These are phyloP conservation scores for Neostapfia colusana DNA, from an alignment of 176 grass and related monocot genomes.

Conservation along the genomic window DNA sequence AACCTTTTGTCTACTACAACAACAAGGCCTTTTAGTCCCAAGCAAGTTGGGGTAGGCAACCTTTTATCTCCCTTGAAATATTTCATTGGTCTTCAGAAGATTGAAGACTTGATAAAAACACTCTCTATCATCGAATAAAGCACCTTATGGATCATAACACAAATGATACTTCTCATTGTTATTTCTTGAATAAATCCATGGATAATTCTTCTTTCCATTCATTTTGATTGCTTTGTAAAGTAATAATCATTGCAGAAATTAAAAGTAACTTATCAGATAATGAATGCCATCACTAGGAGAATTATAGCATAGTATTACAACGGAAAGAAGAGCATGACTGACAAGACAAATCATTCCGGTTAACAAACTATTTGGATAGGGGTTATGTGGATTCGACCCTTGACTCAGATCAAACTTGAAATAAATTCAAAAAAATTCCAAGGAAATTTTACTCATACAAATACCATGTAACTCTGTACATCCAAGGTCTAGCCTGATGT, in stretches of 20 bases:
- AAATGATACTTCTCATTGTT: background rate
- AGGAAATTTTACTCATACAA: background rate
- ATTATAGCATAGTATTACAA: background rate
- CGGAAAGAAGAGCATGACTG: background rate
- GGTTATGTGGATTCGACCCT: background rate
- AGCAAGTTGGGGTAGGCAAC: no score
- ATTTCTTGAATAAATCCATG: background rate
- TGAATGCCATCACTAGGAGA: background rate
- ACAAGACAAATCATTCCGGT: conserved; percentile 1
- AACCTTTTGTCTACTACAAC: background rate
- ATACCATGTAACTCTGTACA: no score
- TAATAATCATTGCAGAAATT: background rate
- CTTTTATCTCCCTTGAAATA: background rate
- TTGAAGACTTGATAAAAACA: background rate
- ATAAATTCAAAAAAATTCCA: background rate
- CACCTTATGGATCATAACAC: background rate
- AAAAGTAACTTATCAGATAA: background rate
- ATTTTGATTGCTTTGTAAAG: background rate
- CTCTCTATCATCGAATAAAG: background rate
- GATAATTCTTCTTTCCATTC: background rate
- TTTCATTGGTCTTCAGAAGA: background rate
- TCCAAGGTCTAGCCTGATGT: background rate
- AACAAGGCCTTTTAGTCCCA: no score
- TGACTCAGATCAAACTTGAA: conserved; percentile 4
- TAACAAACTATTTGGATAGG: background rate